These are phyloP conservation scores for Paraurostyla sp. DNA, from an alignment of 73 alveolate species.

Conservation along the genomic window DNA sequence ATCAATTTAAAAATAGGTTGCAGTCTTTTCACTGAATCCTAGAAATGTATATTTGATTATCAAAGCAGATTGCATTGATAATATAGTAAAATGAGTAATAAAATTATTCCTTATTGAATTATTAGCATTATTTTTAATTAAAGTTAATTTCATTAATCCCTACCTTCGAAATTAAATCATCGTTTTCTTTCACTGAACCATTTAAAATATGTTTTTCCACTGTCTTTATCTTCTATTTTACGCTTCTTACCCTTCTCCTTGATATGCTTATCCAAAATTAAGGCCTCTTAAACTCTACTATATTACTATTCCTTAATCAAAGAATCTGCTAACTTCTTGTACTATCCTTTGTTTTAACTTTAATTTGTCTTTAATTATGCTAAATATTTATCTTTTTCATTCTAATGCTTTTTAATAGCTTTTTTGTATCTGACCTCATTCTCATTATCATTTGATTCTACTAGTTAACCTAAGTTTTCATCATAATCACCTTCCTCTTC, in stretches of 20 bases:
- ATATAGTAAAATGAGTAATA: not conserved
- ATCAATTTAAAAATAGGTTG: not conserved
- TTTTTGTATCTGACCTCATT: not conserved
- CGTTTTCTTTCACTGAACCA: conserved; percentile 72
- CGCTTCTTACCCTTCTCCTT: conserved; percentile 71
- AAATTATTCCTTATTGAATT: not conserved
- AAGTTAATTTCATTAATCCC: too few relatives aligned
- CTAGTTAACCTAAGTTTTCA: not conserved
- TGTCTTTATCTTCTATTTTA: conserved; percentile 56
- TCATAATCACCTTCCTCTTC: conserved; percentile 14
- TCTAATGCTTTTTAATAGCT: not conserved
- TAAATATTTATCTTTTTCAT: conserved; percentile 54
- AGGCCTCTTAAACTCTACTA: conserved; percentile 49
- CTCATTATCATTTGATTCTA: not conserved
- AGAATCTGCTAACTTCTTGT: conserved; percentile 45
- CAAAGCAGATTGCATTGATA: conserved; percentile 1
- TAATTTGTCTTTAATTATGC: not conserved
- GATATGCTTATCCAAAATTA: conserved; percentile 44
- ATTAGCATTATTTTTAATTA: too few relatives aligned
- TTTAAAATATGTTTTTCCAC: conserved; percentile 46
- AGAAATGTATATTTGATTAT: conserved; percentile 12
- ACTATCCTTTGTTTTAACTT: not conserved
- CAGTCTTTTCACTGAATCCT: conserved; percentile 32
- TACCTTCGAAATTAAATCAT: conserved; percentile 1
- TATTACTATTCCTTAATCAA: conserved; percentile 42